phyloP scores from a whole-genome alignment of 1,284 basidiomycete genomes.

The Fomitiporia mediterranea region DNA sequence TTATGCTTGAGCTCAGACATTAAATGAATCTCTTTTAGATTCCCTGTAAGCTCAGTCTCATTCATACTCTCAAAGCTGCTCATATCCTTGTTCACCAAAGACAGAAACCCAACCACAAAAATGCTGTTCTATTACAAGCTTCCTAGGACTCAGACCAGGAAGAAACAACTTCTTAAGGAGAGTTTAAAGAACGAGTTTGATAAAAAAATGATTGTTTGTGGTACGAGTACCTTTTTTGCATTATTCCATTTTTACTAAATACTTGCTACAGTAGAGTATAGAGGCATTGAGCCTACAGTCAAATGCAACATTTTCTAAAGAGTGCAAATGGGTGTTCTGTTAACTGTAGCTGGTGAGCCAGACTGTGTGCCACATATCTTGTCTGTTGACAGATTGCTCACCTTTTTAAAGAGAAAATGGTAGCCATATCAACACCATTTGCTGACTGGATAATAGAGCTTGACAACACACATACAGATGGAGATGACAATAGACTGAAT shows the following conservation, averaged over 20 bases:
- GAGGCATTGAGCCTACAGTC: slow-evolving; percentile 33
- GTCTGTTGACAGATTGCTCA: neutral
- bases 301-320: slow-evolving; percentile 74
- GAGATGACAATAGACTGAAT: slow-evolving; percentile 39
- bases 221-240: slow-evolving; percentile 2
- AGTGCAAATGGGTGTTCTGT: slow-evolving; percentile 65
- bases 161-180: slow-evolving; percentile 6
- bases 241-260: neutral
- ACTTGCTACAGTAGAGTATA: slow-evolving; percentile 50
- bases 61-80: neutral
- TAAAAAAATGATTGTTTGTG: slow-evolving; percentile 13
- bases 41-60: slow-evolving; percentile 37
- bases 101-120: slow-evolving; percentile 40
- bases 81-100: slow-evolving; percentile 28
- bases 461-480: slow-evolving; percentile 45
- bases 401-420: slow-evolving; percentile 53
- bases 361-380: neutral
- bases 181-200: slow-evolving; percentile 14
- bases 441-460: slow-evolving; percentile 52
- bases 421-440: slow-evolving; percentile 62
- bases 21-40: slow-evolving; percentile 36
- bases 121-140: slow-evolving; percentile 17
- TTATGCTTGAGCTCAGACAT: slow-evolving; percentile 18
- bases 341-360: slow-evolving; percentile 56
- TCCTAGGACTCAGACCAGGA: slow-evolving; percentile 1